Base-by-base conservation (phyloP, 805 yeast genomes). In the Wickerhamomyces hampshirensis region DNA sequence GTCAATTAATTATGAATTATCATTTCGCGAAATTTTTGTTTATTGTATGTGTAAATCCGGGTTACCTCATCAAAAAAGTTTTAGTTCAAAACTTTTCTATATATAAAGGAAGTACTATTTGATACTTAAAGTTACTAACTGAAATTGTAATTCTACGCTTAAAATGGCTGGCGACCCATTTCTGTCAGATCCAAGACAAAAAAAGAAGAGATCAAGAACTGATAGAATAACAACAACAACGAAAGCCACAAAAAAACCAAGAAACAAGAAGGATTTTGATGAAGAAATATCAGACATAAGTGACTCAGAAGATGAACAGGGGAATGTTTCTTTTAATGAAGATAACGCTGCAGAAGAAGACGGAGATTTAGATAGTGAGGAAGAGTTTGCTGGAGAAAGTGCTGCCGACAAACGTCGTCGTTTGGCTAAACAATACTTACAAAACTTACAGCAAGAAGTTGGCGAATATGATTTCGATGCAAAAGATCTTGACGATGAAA, bases 371-470 rank as follows among this genome's bases (percentile, higher is more conserved):
- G 75, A 73, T 12, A 77, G 83, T 11, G 91, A 82, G 23, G 93
- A 80, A 47, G 94, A 82, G 48, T 76, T 78, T 46, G 76, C 66
- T 12, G 71, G 69, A 13, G 98, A 91, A 60, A 75, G 77, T 32
- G 94, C 89, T 7, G 94, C 96, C 0, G 98, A 93, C 54, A 88
- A 86, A 61, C 77, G 98, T 61, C 76, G 98, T 62, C 70, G 98
- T 54, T 69, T 93, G 41, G 98, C 98, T 13, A 88, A 88, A 60
- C 93, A 89, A 60, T 93, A 93, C 59, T 66, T 93, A 44, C 88
- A 82, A 31, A 84, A 83, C 53, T 63, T 93, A 52, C 77, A 84
- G 56, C 62, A 66, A 4, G 86, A 82, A 43, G 71, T 69, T 14
- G 71, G 65, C 18, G 63, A 58, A 2, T 61, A 61, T 29, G 68